Evolutionary conservation across 2,329 filamentous ascomycete species (phyloP), one percentile per base, ranked within the genome.

Genomic region (Ceratocystis variospora): DNA sequence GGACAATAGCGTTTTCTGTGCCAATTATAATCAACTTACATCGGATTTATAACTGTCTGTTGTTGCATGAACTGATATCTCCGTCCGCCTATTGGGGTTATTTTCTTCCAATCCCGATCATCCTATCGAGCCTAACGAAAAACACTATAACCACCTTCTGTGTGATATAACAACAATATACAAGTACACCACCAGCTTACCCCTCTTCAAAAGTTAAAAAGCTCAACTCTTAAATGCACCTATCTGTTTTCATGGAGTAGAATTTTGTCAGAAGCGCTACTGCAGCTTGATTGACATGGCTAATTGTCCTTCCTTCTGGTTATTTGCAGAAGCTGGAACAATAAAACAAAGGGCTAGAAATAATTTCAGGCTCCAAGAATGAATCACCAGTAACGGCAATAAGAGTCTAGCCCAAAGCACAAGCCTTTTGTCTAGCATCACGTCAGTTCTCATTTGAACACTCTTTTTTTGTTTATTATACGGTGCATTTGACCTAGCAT

Each of bases 181-280:
- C 5, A 50, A 50, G 17, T 19, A 50, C 2, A 25, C 22, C 22
- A 53, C n/a, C 28, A 50, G 48, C 28, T 15, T 50, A 66, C 37
- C 41, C 46, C 44, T 59, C 55, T 12, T 33, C 28, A 17, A 59
- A 31, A 53, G 17, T 1, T 12, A 8, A 37, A 59, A 59, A 53
- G 19, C 48, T 10, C n/a, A 17, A 48, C 61, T 61, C 63, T 61
- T 61, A 66, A 19, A 37, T 45, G 65, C 48, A 53, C 37, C 65
- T 61, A 59, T 31, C 44, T 41, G 17, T 37, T 59, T 59, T 59
- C 15, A 37, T 59, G 17, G 6, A 19, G 55, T 53, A 15, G 19
- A 28, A 28, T 25, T 15, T 28, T 31, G 19, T 15, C 50, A 55
- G 19, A 15, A 59, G 15, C 15, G 17, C 28, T 33, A 31, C n/a